Evolutionary conservation across 148 eudicot genomes (phyloP).

Genomic region (Vaccinium corymbosum): DNA sequence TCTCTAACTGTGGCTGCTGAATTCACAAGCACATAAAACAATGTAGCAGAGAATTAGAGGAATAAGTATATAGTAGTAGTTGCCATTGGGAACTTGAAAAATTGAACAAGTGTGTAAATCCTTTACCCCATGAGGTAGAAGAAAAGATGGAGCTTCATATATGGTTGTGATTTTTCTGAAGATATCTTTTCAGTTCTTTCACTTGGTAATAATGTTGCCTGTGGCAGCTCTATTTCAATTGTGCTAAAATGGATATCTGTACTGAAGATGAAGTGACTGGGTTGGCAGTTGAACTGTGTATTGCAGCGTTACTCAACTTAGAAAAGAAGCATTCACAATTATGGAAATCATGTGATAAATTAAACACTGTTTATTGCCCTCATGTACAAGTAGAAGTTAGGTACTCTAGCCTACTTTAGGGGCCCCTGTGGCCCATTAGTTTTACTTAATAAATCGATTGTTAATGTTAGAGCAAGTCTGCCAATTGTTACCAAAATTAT

Average conservation of each 20-base stretch:
- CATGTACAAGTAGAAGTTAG: not conserved
- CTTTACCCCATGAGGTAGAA: constrained; percentile 29
- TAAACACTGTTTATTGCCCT: not conserved
- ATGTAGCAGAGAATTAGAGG: not conserved
- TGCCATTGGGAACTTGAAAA: not conserved
- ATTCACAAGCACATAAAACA: constrained; percentile 1
- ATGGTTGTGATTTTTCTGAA: constrained; percentile 10
- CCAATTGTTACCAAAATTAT: no score
- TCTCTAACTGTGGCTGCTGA: constrained; percentile 31
- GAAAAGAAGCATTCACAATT: constrained; percentile 2
- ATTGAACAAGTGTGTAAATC: not conserved
- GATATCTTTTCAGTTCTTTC: not conserved
- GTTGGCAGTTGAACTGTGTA: constrained; percentile 11
- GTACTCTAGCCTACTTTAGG: not conserved
- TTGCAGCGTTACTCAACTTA: constrained; percentile 18
- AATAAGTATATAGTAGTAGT: not conserved
- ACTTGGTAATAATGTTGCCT: not conserved
- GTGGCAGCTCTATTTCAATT: constrained; percentile 10
- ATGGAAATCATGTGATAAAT: not conserved
- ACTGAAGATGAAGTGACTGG: constrained; percentile 13
- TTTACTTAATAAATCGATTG: no score
- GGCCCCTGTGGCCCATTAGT: not conserved
- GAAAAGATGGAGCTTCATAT: constrained; percentile 28
- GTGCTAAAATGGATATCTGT: not conserved
- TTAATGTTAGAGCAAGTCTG: no score